Evolutionary conservation across 2,329 filamentous ascomycete genomes (phyloP).

Genomic region (Microascus cirrosus): DNA sequence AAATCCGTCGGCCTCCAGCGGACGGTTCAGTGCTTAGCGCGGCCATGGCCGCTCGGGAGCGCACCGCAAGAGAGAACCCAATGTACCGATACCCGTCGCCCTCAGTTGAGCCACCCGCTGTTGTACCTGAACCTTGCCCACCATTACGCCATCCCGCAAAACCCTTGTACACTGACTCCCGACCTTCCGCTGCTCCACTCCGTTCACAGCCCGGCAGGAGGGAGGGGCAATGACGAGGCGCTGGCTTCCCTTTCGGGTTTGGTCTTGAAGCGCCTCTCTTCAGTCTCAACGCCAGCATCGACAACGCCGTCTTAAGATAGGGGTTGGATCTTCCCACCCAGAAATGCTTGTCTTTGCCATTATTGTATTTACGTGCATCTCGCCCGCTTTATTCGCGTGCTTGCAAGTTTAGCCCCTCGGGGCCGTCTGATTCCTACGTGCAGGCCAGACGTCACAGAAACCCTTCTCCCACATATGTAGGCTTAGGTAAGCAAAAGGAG

Average conservation of each 20-base stretch:
- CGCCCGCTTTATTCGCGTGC: not conserved
- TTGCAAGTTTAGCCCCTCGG: not conserved
- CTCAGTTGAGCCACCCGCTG: not conserved
- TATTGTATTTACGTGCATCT: not conserved
- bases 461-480: not conserved
- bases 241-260: constrained; percentile 1
- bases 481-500: not conserved
- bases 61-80: not conserved
- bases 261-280: not conserved
- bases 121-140: not conserved
- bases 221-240: constrained; percentile 6
- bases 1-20: not conserved
- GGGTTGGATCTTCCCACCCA: not conserved
- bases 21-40: not conserved
- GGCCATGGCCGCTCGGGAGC: not conserved
- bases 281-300: not conserved
- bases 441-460: not conserved
- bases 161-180: not conserved
- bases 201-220: not conserved
- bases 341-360: not conserved
- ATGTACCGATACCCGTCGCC: not conserved
- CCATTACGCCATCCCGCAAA: not conserved
- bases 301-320: not conserved
- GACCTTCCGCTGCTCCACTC: not conserved
- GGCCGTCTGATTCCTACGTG: not conserved